These are phyloP conservation scores for Apiospora arundinis DNA, from an alignment of 2,329 filamentous ascomycete species.

Conservation along the genomic window DNA sequence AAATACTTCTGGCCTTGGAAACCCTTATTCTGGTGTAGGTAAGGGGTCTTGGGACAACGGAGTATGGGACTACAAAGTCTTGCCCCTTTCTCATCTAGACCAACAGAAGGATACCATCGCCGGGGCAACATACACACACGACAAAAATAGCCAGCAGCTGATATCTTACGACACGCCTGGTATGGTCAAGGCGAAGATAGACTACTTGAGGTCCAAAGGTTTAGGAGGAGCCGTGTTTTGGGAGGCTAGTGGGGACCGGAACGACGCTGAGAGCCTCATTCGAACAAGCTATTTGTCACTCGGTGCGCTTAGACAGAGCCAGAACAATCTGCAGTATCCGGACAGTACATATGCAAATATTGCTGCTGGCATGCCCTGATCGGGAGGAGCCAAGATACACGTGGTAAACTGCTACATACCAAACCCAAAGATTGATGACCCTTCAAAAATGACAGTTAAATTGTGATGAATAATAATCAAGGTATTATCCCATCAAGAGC, in stretches of 20 bases:
- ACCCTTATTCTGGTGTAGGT: conserved; percentile 69
- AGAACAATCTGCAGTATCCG: conserved; percentile 60
- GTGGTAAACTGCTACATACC: neutral
- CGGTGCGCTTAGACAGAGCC: conserved; percentile 46
- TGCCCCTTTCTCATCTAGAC: conserved; percentile 59
- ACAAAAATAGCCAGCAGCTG: conserved; percentile 61
- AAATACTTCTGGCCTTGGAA: conserved; percentile 67
- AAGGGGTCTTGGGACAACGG: conserved; percentile 75
- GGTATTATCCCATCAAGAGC: neutral
- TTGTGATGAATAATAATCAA: neutral
- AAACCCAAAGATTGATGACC: neutral
- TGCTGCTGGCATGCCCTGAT: conserved; percentile 21
- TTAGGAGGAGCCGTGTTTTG: conserved; percentile 86
- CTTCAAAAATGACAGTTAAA: neutral
- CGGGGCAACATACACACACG: conserved; percentile 75
- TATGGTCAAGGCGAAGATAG: conserved; percentile 66
- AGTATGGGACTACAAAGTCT: conserved; percentile 81
- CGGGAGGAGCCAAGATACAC: conserved; percentile 1
- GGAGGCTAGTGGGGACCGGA: conserved; percentile 76
- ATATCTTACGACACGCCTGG: conserved; percentile 74
- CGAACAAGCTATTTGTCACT: conserved; percentile 49
- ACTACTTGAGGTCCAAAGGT: conserved; percentile 66
- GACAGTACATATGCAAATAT: conserved; percentile 63
- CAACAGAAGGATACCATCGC: conserved; percentile 63
- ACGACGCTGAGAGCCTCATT: conserved; percentile 66